phyloP scores from a whole-genome alignment of 1,284 basidiomycete genomes.

The Mycena sp. region DNA sequence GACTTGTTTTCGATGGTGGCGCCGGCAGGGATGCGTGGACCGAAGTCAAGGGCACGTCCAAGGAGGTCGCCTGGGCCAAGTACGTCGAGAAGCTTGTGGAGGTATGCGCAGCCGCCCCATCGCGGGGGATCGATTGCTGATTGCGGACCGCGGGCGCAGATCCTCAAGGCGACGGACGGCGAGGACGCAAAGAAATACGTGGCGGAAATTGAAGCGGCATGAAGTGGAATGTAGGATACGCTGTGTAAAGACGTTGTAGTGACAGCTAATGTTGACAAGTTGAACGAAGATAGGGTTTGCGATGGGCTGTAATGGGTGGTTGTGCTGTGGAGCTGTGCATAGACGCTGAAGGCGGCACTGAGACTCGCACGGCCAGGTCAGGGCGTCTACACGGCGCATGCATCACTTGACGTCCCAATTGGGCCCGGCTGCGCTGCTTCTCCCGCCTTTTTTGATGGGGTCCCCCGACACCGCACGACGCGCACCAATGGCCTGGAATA shows the following conservation, averaged over 20 bases:
- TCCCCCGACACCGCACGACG: conserved; percentile 7
- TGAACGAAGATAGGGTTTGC: neutral
- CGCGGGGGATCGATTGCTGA: neutral
- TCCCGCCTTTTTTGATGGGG: conserved; percentile 24
- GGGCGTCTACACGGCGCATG: conserved; percentile 12
- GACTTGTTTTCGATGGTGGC: conserved; percentile 9
- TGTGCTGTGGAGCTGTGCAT: conserved; percentile 21
- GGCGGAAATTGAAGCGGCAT: conserved; percentile 10
- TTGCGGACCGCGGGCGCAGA: neutral
- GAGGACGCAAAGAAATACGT: neutral
- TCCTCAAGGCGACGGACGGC: neutral
- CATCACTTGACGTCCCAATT: conserved; percentile 16
- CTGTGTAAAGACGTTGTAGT: too few species aligned
- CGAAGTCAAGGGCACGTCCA: conserved; percentile 72
- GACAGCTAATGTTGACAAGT: too few species aligned
- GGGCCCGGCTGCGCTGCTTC: neutral
- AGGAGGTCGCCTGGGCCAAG: conserved; percentile 74
- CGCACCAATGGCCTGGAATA: neutral
- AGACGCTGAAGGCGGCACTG: too few species aligned
- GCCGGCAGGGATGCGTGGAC: conserved; percentile 86
- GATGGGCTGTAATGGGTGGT: neutral
- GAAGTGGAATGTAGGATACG: neutral
- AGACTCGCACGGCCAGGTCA: too few species aligned
- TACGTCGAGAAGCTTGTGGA: conserved; percentile 81
- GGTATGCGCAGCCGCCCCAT: conserved; percentile 53